Base-by-base conservation (phyloP, 495 filamentous ascomycete genomes). In the Talaromyces thailandensis region DNA sequence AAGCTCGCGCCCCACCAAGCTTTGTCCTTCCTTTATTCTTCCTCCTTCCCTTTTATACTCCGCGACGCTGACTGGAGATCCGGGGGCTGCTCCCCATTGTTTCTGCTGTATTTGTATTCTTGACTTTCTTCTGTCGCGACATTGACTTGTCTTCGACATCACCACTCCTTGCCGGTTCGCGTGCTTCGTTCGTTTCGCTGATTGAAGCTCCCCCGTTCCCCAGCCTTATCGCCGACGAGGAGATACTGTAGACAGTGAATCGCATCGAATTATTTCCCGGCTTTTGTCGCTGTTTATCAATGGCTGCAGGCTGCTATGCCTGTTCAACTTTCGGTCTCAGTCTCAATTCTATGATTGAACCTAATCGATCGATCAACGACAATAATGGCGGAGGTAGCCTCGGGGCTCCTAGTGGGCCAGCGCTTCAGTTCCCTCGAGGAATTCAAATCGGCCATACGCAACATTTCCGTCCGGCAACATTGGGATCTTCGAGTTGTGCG, bases 401-500 rank as follows among this genome's bases (percentile, higher is more conserved):
- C 76, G 29, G 75, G 75, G 64, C 73, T 78, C 65, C 70, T 74
- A 63, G 73, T 76, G 70, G 73, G 75, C 73, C 76, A 78, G 56
- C 73, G 71, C 26, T 79, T 79, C 61, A 62, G 66, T 26, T 77
- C 76, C 26, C 62, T 79, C 63, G 76, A 78, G 53, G 76, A 77
- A 1, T 78, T 79, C 67, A 78, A 78, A 61, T 67, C 69, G 51
- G 68, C 71, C 55, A 73, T 78, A 61, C 74, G 76, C 55, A 77
- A 69, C 62, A 78, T 79, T 64, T 78, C 76, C 14, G 75, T 79
- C 29, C 66, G 75, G 21, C 76, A 79, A 56, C 75, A 79, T 62
- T 79, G 76, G 76, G 75, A 79, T 64, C 72, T 79, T 40, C 74
- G 76, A 29, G 76, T 78, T 28, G 72, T 71, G 56, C 70, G 76